Conservation (phyloP, 352 stramenopile species). For the Phytopythium delawarense region DNA sequence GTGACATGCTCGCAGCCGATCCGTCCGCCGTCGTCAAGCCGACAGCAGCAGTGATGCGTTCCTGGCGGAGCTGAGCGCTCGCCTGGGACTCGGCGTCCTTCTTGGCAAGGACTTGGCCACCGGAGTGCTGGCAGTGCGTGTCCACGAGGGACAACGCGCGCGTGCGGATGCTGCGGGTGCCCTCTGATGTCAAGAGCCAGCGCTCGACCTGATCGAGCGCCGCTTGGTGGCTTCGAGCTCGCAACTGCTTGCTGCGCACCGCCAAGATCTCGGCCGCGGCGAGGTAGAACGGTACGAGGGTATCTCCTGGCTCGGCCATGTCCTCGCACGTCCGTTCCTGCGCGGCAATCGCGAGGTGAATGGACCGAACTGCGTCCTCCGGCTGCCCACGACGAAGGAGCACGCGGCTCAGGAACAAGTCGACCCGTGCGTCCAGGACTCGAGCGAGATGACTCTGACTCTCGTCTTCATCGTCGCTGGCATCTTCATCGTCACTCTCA, state of each 20-base stretch:
- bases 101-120: conserved; percentile 29
- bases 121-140: conserved; percentile 6
- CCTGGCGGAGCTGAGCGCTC: conserved; percentile 29
- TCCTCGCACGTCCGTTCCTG: conserved; percentile 35
- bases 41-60: conserved; percentile 9
- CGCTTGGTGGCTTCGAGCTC: conserved; percentile 36
- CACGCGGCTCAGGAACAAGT: conserved; percentile 50
- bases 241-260: conserved; percentile 49
- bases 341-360: conserved; percentile 39
- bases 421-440: conserved; percentile 32
- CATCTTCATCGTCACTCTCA: not conserved
- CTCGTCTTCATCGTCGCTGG: conserved; percentile 16
- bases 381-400: conserved; percentile 49
- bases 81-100: conserved; percentile 49
- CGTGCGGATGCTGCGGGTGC: conserved; percentile 31
- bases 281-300: conserved; percentile 54
- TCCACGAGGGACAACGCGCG: conserved; percentile 43
- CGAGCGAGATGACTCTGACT: conserved; percentile 11
- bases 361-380: conserved; percentile 45
- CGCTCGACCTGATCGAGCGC: conserved; percentile 37
- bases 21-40: conserved; percentile 2
- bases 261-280: conserved; percentile 44
- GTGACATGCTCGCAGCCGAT: not conserved
- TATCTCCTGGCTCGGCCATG: conserved; percentile 8
- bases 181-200: conserved; percentile 52